Evolutionary conservation across 2,329 filamentous ascomycete species (phyloP).

Genomic region (Aureobasidium sp.): DNA sequence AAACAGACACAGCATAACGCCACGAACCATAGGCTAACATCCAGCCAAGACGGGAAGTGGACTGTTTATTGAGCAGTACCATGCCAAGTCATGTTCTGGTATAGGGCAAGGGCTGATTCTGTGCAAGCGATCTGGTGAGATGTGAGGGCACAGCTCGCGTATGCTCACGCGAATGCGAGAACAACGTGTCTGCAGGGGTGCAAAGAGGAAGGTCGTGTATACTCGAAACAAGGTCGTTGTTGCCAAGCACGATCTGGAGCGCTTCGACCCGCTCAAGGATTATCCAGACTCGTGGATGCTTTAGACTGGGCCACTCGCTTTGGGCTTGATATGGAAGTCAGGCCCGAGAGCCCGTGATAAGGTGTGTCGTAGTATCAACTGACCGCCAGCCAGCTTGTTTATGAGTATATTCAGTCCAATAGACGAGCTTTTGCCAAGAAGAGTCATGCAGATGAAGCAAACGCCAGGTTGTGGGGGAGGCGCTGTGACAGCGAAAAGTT

Average conservation of each 20-base stretch:
- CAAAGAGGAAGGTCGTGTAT: not conserved
- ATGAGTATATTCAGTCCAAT: not conserved
- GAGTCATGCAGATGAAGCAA: not conserved
- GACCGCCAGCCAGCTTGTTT: not conserved
- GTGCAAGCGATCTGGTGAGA: not conserved
- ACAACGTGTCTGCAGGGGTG: slow-evolving; percentile 1
- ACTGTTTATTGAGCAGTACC: not conserved
- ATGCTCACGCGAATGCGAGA: not conserved
- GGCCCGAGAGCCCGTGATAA: not conserved
- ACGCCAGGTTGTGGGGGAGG: slow-evolving; percentile 8
- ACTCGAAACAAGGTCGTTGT: slow-evolving; percentile 10
- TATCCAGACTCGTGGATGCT: not conserved
- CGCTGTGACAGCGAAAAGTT: not conserved
- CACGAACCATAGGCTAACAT: slow-evolving; percentile 2
- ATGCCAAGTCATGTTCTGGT: not conserved
- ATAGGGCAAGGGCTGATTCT: not conserved
- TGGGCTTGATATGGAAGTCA: not conserved
- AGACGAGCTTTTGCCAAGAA: not conserved
- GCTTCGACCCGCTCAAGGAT: not conserved
- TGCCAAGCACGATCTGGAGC: slow-evolving; percentile 5
- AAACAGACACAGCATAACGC: not conserved
- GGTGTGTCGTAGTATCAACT: not conserved
- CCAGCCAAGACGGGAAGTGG: slow-evolving; percentile 7
- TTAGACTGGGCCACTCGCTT: too few relatives aligned
- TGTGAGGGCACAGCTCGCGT: slow-evolving; percentile 3